A percentile compares a stretch with the other conserved stretches of the same genome.
Evolutionary conservation across 331 rosid genomes (phyloP).

Genomic region (Stylosanthes scabra): DNA sequence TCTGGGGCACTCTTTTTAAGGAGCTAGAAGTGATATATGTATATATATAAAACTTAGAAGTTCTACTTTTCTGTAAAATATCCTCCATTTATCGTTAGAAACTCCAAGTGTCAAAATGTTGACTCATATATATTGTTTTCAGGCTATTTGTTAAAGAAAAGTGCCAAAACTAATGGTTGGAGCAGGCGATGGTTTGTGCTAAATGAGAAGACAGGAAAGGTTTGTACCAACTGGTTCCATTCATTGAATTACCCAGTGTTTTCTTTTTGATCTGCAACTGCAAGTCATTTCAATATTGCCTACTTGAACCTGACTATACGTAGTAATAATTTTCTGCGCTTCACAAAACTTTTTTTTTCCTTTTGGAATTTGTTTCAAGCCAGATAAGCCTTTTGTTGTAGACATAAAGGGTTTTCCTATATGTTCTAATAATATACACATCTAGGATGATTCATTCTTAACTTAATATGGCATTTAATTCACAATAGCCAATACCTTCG

Average conservation of each 20-base stretch:
- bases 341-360: neutral
- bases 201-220: constrained; percentile 97
- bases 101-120: constrained; percentile 6
- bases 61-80: too few relatives aligned
- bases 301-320: neutral
- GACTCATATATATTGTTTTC: constrained; percentile 33
- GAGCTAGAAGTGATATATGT: too few relatives aligned
- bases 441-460: neutral
- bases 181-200: constrained; percentile 96
- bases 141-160: constrained; percentile 91
- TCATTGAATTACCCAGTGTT: neutral
- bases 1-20: too few relatives aligned
- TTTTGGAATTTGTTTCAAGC: neutral
- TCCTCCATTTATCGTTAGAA: too few relatives aligned
- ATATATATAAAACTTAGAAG: too few relatives aligned
- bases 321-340: neutral
- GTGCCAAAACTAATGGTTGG: constrained; percentile 94
- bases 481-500: neutral
- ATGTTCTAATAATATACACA: neutral
- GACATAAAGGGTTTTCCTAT: neutral
- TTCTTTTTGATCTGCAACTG: neutral
- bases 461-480: neutral
- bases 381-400: neutral
- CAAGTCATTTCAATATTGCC: neutral
- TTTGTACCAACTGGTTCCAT: constrained; percentile 38